Conservation (phyloP, 257 asterid species). For the Solanum okadae region DNA sequence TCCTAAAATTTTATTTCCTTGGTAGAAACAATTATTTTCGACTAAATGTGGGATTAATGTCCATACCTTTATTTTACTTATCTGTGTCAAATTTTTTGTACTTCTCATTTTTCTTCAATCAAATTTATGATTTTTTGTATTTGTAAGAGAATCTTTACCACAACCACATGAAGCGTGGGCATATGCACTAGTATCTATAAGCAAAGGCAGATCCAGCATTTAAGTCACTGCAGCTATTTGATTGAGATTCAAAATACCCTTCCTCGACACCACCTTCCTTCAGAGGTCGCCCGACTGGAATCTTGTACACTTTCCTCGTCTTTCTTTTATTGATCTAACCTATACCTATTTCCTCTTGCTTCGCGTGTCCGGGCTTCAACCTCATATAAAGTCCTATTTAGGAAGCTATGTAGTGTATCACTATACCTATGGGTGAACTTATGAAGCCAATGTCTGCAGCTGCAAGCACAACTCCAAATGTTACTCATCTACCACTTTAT, state of each 20-base stretch:
- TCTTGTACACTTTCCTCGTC: not conserved
- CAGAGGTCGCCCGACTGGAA: not conserved
- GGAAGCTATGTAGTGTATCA: not conserved
- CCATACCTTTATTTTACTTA: not conserved
- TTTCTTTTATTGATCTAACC: not conserved
- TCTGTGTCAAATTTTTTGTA: not conserved
- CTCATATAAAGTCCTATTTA: not conserved
- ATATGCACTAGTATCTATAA: not conserved
- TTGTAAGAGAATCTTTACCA: not conserved
- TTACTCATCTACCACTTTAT: not conserved
- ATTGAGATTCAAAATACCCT: not conserved
- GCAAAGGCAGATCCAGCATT: not conserved
- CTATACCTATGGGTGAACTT: not conserved
- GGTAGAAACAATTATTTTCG: not conserved
- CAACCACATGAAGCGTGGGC: not conserved
- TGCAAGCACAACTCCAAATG: not conserved
- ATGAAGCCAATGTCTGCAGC: not conserved
- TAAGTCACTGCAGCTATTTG: not conserved
- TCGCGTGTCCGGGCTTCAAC: not conserved
- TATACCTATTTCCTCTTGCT: not conserved
- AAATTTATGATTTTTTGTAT: no score
- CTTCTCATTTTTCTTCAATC: not conserved
- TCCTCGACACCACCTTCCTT: not conserved
- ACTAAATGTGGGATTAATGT: not conserved
- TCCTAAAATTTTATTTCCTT: not conserved